A percentile compares a stretch with the other conserved stretches of the same genome.
phyloP scores from a whole-genome alignment of 2,329 filamentous ascomycete genomes.

The Xylogone sp. region DNA sequence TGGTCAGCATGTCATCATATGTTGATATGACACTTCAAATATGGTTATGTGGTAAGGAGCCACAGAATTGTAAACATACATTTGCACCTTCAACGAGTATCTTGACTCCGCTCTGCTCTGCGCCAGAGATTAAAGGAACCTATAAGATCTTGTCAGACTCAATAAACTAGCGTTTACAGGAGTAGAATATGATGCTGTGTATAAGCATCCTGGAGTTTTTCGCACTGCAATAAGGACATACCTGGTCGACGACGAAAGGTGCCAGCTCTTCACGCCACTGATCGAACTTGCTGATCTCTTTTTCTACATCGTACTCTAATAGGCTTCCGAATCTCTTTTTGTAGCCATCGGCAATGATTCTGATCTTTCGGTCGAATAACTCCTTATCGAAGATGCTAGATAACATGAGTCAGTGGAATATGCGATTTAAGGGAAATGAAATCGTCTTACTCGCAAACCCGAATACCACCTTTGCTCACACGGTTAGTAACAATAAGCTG shows the following conservation, averaged over 20 bases:
- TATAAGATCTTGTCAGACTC: slow-evolving; percentile 30
- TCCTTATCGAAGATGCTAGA: slow-evolving; percentile 57
- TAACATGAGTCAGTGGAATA: not conserved
- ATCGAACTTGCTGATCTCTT: slow-evolving; percentile 61
- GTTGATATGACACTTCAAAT: slow-evolving; percentile 12
- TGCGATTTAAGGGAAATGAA: not conserved
- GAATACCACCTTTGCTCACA: slow-evolving; percentile 45
- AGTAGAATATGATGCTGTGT: no score
- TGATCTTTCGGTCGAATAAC: slow-evolving; percentile 63
- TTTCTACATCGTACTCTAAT: slow-evolving; percentile 62
- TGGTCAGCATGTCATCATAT: no score
- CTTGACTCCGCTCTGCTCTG: slow-evolving; percentile 53
- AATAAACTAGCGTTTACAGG: not conserved
- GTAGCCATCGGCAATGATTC: slow-evolving; percentile 57
- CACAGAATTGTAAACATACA: no score
- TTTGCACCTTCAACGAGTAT: slow-evolving; percentile 69
- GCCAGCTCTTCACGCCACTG: slow-evolving; percentile 53
- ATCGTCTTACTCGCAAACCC: slow-evolving; percentile 48
- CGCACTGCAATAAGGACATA: not conserved
- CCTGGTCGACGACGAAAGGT: slow-evolving; percentile 57
- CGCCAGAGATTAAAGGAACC: slow-evolving; percentile 58
- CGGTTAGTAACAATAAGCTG: not conserved
- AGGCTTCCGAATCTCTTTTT: slow-evolving; percentile 67
- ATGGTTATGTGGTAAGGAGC: no score
- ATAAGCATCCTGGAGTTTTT: no score